phyloP scores from a whole-genome alignment of 2,329 filamentous ascomycete species.

The Colletotrichum spaethianum region DNA sequence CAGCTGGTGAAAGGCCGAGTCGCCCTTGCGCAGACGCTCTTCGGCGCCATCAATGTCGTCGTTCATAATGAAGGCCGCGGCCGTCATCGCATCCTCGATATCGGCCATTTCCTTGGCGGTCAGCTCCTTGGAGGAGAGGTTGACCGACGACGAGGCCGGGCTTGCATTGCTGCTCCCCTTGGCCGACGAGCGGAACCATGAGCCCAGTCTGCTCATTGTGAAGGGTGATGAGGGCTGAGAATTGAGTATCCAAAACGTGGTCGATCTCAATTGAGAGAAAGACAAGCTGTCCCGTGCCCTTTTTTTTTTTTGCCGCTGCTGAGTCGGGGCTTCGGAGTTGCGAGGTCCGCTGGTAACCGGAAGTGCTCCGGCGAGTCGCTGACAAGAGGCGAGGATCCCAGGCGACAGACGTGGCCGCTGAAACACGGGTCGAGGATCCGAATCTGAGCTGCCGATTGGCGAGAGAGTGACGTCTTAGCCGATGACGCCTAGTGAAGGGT shows the following conservation, averaged over 20 bases:
- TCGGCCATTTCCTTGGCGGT: slow-evolving; percentile 64
- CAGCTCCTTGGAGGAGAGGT: slow-evolving; percentile 57
- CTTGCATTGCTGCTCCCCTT: slow-evolving; percentile 52
- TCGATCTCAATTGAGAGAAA: background rate
- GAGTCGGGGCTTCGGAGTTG: slow-evolving; percentile 30
- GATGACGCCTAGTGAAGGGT: slow-evolving; percentile 1
- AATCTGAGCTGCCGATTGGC: slow-evolving; percentile 25
- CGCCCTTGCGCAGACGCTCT: slow-evolving; percentile 76
- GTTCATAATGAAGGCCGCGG: slow-evolving; percentile 83
- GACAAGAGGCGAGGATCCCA: slow-evolving; percentile 34
- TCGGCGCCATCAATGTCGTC: slow-evolving; percentile 92
- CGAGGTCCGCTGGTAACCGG: slow-evolving; percentile 28
- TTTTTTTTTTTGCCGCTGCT: background rate
- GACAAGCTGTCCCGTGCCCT: background rate
- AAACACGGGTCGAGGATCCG: slow-evolving; percentile 35
- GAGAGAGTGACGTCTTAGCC: slow-evolving; percentile 26
- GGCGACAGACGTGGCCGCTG: slow-evolving; percentile 26
- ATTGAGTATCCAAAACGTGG: background rate
- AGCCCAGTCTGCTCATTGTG: slow-evolving; percentile 63
- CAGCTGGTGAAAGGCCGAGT: slow-evolving; percentile 90
- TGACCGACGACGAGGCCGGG: slow-evolving; percentile 47
- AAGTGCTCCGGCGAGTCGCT: slow-evolving; percentile 37
- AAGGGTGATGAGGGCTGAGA: background rate
- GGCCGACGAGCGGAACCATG: slow-evolving; percentile 65
- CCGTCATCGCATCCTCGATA: slow-evolving; percentile 73